Evolutionary conservation across 352 stramenopile genomes (phyloP).

Genomic region (Aphanomyces euteiches): DNA sequence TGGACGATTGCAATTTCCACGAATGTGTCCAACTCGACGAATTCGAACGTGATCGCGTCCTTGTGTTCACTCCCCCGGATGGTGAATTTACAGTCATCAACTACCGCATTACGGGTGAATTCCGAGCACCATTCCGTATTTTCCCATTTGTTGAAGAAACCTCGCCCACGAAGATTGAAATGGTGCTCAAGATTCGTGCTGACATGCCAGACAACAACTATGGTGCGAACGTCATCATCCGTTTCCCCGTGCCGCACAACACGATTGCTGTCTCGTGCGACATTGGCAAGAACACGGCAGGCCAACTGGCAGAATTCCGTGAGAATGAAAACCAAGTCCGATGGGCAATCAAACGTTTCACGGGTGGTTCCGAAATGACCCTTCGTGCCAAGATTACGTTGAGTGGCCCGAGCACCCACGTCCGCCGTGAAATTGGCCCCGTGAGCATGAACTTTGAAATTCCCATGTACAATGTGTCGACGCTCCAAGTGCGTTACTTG

Average conservation of each 20-base stretch:
- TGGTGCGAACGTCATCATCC: slow-evolving; percentile 94
- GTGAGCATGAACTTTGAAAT: slow-evolving; percentile 99
- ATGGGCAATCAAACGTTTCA: slow-evolving; percentile 96
- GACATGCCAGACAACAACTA: slow-evolving; percentile 95
- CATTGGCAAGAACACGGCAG: slow-evolving; percentile 66
- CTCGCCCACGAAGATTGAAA: slow-evolving; percentile 92
- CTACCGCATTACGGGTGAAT: slow-evolving; percentile 97
- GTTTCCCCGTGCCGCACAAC: slow-evolving; percentile 90
- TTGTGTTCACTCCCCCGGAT: slow-evolving; percentile 82
- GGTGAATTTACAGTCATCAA: slow-evolving; percentile 91
- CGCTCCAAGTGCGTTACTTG: slow-evolving; percentile 97
- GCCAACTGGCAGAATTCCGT: slow-evolving; percentile 93
- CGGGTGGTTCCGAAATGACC: slow-evolving; percentile 91
- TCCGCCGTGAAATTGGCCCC: slow-evolving; percentile 93
- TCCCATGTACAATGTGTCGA: slow-evolving; percentile 99
- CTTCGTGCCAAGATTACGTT: slow-evolving; percentile 91
- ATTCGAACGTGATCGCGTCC: slow-evolving; percentile 85
- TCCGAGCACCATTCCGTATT: slow-evolving; percentile 96
- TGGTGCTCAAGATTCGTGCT: slow-evolving; percentile 88
- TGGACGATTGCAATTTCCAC: slow-evolving; percentile 99
- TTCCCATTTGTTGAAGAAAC: slow-evolving; percentile 97
- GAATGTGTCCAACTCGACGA: slow-evolving; percentile 97
- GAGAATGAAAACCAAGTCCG: slow-evolving; percentile 93
- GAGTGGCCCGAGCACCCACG: slow-evolving; percentile 59
- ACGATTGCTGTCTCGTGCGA: slow-evolving; percentile 74